Evolutionary conservation across 2,329 filamentous ascomycete species (phyloP).

Genomic region (Hypocrella siamensis): DNA sequence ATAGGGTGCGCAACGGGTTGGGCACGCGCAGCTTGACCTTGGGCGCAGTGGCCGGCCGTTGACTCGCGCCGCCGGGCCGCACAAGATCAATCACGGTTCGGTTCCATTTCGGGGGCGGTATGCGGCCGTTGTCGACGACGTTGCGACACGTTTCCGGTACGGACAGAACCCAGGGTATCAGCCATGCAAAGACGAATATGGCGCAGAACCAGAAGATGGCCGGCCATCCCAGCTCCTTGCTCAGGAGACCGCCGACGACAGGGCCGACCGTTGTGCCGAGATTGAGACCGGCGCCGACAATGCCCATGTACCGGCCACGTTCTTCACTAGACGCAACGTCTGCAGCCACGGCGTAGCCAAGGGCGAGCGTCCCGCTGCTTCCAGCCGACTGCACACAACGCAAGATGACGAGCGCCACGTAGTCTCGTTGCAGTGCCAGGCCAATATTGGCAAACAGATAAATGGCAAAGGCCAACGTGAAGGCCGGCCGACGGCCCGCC

Average conservation of each 20-base stretch:
- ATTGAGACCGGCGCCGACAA: slow-evolving; percentile 43
- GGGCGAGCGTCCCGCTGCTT: slow-evolving; percentile 52
- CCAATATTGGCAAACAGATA: slow-evolving; percentile 45
- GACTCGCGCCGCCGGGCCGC: slow-evolving; percentile 16
- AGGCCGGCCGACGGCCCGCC: slow-evolving; percentile 45
- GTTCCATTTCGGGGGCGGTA: slow-evolving; percentile 42
- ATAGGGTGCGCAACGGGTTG: slow-evolving; percentile 39
- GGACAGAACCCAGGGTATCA: slow-evolving; percentile 37
- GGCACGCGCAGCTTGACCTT: slow-evolving; percentile 32
- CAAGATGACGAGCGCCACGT: slow-evolving; percentile 41
- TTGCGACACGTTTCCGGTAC: slow-evolving; percentile 45
- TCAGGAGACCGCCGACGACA: slow-evolving; percentile 47
- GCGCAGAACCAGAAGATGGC: slow-evolving; percentile 55
- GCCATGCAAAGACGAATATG: slow-evolving; percentile 33
- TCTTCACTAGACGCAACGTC: slow-evolving; percentile 56
- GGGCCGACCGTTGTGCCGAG: slow-evolving; percentile 40
- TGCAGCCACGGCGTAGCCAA: slow-evolving; percentile 55
- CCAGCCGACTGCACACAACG: slow-evolving; percentile 48
- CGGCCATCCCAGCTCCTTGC: slow-evolving; percentile 50
- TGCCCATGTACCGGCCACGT: slow-evolving; percentile 57
- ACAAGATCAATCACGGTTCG: slow-evolving; percentile 37
- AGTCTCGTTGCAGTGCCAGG: slow-evolving; percentile 40
- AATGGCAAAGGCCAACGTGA: slow-evolving; percentile 39
- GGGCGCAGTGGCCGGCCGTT: slow-evolving; percentile 17
- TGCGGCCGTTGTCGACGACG: slow-evolving; percentile 47